phyloP scores from a whole-genome alignment of 805 yeast species.

The Pichia exigua region DNA sequence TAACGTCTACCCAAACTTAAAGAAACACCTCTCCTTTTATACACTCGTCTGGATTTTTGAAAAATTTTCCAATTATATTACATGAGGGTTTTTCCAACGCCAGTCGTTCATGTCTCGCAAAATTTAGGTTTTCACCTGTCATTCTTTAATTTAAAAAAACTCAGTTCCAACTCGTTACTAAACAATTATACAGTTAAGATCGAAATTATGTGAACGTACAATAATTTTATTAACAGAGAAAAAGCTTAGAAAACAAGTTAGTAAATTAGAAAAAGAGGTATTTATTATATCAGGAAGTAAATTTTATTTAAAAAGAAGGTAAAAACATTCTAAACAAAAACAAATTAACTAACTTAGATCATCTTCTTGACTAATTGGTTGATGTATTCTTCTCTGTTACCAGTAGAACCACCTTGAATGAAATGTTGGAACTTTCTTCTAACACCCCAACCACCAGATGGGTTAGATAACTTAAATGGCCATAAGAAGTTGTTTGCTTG shows the following conservation, averaged over 20 bases:
- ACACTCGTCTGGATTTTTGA: not conserved
- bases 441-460: conserved; percentile 97
- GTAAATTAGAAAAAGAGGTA: not conserved
- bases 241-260: not conserved
- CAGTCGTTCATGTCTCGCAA: not conserved
- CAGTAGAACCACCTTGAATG: conserved; percentile 97
- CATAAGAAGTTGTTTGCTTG: conserved; percentile 97
- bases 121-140: too few species aligned
- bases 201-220: not conserved
- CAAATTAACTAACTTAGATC: conserved; percentile 51
- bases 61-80: not conserved
- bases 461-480: conserved; percentile 97
- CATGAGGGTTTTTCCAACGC: not conserved
- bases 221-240: not conserved
- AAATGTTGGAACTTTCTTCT: conserved; percentile 95
- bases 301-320: conserved; percentile 1
- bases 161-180: not conserved
- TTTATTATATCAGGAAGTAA: not conserved
- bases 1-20: not conserved
- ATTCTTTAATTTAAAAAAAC: not conserved
- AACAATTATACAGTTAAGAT: not conserved
- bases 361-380: conserved; percentile 89
- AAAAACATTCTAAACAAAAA: conserved; percentile 1
- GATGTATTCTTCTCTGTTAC: conserved; percentile 96
- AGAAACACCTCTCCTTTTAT: not conserved